Base-by-base conservation (phyloP, 805 yeast species). In the Ogataea henricii region DNA sequence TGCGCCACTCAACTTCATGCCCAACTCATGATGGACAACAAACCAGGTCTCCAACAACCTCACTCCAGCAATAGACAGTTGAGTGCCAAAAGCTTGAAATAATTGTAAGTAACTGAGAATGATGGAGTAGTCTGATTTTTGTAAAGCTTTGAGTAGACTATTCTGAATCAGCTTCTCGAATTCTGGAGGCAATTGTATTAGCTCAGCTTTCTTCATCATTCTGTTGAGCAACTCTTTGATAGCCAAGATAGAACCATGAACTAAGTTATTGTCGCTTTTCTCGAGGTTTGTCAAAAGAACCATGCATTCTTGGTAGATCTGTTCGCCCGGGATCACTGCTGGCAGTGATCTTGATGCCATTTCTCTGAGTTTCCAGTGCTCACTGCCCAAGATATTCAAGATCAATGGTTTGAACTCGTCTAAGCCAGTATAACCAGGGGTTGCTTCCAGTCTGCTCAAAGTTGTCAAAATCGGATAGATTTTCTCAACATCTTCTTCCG, bases 361-460 rank as follows among this genome's bases (percentile, higher is more conserved):
- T 60, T 91, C 97, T 52, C 99, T 76, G 7, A 94, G 76, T 57
- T 89, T 89, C 96, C 96, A 92, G 46, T 75, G 70, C 36, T 65
- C 66, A 49, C 81, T 78, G 0, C 70, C 69, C 25, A 91, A 67
- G 52, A 85, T 75, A 16, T 58, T 44, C 21, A 70, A 55, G 13
- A 88, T 66, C 17, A 77, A 63, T 0, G 75, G 74, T 40, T 71
- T 67, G 57, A 89, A 85, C 5, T 71, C 79, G 6, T 66, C 67
- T 41, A 86, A 60, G 0, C 81, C 84, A 37, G 69, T 71, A 48
- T 76, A 75, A 0, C 79, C 81, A 2, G 79, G 75, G 0, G 83
- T 79, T 5, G 82, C 79, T 46, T 85, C 85, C 45, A 92, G 63
- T 43, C 89, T 72, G n/a, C 84, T 71, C 39, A 94, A 63, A 6